Conservation (phyloP, 2,329 filamentous ascomycete genomes). For the Fusarium verrucosum region DNA sequence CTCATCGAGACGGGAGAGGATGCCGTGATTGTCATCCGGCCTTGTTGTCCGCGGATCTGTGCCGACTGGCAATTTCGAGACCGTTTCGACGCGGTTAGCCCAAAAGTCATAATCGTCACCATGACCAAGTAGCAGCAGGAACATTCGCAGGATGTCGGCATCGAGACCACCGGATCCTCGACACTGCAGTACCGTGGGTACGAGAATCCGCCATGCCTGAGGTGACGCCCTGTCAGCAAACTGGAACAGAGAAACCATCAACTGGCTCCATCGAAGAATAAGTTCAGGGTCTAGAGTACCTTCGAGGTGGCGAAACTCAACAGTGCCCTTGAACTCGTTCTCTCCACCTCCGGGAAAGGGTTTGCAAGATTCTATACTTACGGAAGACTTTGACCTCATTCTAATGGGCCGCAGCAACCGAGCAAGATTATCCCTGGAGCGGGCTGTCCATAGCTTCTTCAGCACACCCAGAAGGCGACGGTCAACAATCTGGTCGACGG, state of each 20-base stretch:
- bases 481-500: neutral
- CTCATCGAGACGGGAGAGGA: neutral
- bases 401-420: neutral
- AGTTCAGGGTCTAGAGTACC: constrained; percentile 31
- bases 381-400: neutral
- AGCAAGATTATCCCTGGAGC: neutral
- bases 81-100: neutral
- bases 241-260: constrained; percentile 32
- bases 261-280: constrained; percentile 32
- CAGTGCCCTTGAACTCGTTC: constrained; percentile 3
- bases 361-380: neutral
- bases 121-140: constrained; percentile 23
- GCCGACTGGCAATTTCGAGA: neutral
- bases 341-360: neutral
- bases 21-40: neutral
- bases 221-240: constrained; percentile 32
- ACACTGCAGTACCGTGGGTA: neutral
- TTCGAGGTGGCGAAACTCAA: constrained; percentile 38
- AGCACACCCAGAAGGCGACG: neutral
- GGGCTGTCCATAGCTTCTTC: constrained; percentile 19
- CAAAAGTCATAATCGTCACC: constrained; percentile 25
- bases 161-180: neutral
- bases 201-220: constrained; percentile 12
- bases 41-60: too few relatives aligned
- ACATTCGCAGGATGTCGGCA: constrained; percentile 1